These are phyloP conservation scores for Colletotrichum simmondsii DNA, from an alignment of 2,329 filamentous ascomycete species.

Conservation along the genomic window DNA sequence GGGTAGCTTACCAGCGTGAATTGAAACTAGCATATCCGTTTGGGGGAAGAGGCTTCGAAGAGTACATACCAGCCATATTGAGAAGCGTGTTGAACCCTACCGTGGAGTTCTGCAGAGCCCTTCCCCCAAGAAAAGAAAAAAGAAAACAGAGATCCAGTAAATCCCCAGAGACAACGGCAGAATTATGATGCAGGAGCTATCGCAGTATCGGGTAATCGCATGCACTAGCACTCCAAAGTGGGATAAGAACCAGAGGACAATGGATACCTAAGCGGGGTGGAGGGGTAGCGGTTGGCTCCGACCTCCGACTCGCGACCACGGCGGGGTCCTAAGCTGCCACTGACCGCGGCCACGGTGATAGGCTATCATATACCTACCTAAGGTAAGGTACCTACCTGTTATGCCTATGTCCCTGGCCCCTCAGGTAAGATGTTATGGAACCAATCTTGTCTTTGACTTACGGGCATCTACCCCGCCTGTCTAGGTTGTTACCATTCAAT, in stretches of 20 bases:
- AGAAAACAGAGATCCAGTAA: neutral
- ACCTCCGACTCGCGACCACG: slow-evolving; percentile 1
- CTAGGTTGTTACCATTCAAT: too few relatives aligned
- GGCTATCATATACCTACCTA: too few relatives aligned
- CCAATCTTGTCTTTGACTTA: too few relatives aligned
- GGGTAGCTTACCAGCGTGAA: slow-evolving; percentile 32
- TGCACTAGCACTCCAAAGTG: neutral
- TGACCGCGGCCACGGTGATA: too few relatives aligned
- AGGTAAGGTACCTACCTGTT: neutral
- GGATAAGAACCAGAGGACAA: neutral
- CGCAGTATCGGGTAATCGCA: slow-evolving; percentile 14
- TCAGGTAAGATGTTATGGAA: too few relatives aligned
- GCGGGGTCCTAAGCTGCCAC: slow-evolving; percentile 2
- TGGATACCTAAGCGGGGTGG: neutral
- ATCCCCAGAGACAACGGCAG: neutral
- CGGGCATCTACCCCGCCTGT: too few relatives aligned
- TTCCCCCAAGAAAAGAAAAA: slow-evolving; percentile 16
- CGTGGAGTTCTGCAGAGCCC: slow-evolving; percentile 5
- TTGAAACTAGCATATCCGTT: neutral
- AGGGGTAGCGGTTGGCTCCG: slow-evolving; percentile 25
- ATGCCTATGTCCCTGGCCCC: too few relatives aligned
- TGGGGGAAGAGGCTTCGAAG: slow-evolving; percentile 17
- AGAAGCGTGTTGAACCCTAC: slow-evolving; percentile 6
- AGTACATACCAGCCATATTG: slow-evolving; percentile 36
- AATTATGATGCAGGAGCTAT: slow-evolving; percentile 2